Percentiles rank a stretch among this genome's conserved stretches.
These are phyloP conservation scores for Strigomonas culicis DNA, from an alignment of 208 protist species.

Conservation along the genomic window DNA sequence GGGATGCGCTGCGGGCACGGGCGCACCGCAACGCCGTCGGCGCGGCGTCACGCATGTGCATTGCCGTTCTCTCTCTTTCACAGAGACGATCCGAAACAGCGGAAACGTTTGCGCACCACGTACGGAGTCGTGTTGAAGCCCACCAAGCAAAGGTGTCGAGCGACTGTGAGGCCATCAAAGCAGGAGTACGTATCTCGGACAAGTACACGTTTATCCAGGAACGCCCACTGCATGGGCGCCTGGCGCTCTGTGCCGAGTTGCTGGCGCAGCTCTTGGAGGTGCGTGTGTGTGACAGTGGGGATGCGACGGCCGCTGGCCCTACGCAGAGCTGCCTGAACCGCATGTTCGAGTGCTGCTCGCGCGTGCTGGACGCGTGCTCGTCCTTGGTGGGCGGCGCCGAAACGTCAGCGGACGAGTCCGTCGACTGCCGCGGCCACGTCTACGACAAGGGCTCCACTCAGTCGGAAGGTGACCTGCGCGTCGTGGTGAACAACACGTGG, in stretches of 20 bases:
- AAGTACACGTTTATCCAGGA: slow-evolving; percentile 46
- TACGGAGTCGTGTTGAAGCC: no score
- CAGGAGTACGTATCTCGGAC: neutral
- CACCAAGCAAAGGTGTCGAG: no score
- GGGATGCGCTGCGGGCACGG: slow-evolving; percentile 10
- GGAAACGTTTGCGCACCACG: no score
- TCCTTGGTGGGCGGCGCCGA: slow-evolving; percentile 25
- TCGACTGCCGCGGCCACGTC: slow-evolving; percentile 88
- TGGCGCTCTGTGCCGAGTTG: slow-evolving; percentile 65
- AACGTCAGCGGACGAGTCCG: slow-evolving; percentile 24
- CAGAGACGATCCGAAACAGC: no score
- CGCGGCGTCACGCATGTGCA: no score
- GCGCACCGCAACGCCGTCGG: no score
- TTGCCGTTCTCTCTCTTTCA: no score
- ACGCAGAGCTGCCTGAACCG: neutral
- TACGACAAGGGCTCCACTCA: slow-evolving; percentile 46
- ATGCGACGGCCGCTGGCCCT: no score
- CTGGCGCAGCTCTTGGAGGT: slow-evolving; percentile 16
- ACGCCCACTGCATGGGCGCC: slow-evolving; percentile 57
- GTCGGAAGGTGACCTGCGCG: slow-evolving; percentile 59
- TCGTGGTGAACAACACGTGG: slow-evolving; percentile 90
- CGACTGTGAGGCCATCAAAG: neutral
- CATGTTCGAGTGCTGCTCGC: slow-evolving; percentile 44
- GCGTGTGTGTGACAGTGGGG: neutral
- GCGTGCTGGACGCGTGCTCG: slow-evolving; percentile 37